Evolutionary conservation across 306 rosid species (phyloP).

Genomic region (Ormosia semicastrata): DNA sequence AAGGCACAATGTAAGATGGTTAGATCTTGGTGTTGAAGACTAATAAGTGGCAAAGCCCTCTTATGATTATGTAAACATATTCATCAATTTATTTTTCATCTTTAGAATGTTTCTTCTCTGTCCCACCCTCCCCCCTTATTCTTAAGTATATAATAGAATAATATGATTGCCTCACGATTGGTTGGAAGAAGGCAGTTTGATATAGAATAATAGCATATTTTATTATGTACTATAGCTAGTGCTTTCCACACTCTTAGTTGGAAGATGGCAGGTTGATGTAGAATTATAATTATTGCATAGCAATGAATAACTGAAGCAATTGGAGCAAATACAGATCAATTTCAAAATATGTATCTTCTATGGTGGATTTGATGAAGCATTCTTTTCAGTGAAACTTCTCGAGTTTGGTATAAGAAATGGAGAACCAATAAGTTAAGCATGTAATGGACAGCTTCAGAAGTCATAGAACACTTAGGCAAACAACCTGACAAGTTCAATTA

Average conservation of each 20-base stretch:
- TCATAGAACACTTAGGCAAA: not conserved
- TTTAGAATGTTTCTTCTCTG: not conserved
- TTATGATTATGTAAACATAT: not conserved
- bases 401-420: not conserved
- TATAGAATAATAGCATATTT: not conserved
- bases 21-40: slow-evolving; percentile 65
- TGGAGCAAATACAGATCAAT: slow-evolving; percentile 9
- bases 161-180: not conserved
- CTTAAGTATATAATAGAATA: not conserved
- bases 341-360: not conserved
- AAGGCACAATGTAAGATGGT: slow-evolving; percentile 85
- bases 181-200: slow-evolving; percentile 2
- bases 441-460: slow-evolving; percentile 17
- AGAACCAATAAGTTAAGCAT: slow-evolving; percentile 3
- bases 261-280: not conserved
- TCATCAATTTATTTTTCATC: not conserved
- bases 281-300: not conserved
- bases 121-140: not conserved
- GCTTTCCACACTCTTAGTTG: not conserved
- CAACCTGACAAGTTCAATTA: slow-evolving; percentile 21
- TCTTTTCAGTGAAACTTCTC: slow-evolving; percentile 10
- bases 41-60: slow-evolving; percentile 22
- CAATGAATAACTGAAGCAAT: not conserved
- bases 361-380: not conserved
- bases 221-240: not conserved